Base-by-base conservation (phyloP, 2,329 filamentous ascomycete genomes). In the Cercospora citrullina region DNA sequence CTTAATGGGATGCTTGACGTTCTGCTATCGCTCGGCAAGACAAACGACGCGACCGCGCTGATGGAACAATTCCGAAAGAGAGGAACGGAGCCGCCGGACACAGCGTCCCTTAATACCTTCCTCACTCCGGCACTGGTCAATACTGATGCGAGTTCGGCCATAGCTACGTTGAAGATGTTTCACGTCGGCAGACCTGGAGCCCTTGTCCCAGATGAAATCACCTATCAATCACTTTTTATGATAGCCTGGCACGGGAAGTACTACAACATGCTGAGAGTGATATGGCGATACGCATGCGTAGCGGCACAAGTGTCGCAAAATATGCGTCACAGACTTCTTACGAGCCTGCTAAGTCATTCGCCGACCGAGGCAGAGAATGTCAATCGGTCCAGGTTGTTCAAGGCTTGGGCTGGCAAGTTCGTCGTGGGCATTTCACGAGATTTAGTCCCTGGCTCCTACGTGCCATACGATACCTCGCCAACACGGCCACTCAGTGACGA, bases 251-350 rank as follows among this genome's bases (percentile, higher is more conserved):
- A 61, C 3, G 23, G 59, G 5, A 64, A 67, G 8, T 71, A 69
- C 60, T 75, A 70, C 69, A 78, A 78, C 55, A 71, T 74, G 58
- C 62, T 75, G n/a, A 70, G 75, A 18, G 74, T 78, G 1, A 64
- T 79, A 18, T 79, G 77, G 77, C 72, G 75, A 7, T 77, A 78
- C 66, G 76, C 76, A 16, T 78, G 75, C 65, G 69, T 71, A 16
- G 60, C 67, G 21, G 76, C 75, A 3, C 63, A 75, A 16, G 69
- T 75, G 5, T 57, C 58, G 4, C 61, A 48, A n/a, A 6, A 26
- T 4, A 68, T 74, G 58, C 45, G 63, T 5, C 18, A 45, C 21
- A 66, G 63, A 31, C 67, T 76, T 16, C 18, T 61, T 5, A 16
- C 33, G 4, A 74, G 69, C 57, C 31, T 75, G 55, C 10, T 57